Percentiles rank a stretch among this genome's conserved stretches.
Conservation (phyloP, 2,329 filamentous ascomycete species). For the Coniochaeta ligniaria region DNA sequence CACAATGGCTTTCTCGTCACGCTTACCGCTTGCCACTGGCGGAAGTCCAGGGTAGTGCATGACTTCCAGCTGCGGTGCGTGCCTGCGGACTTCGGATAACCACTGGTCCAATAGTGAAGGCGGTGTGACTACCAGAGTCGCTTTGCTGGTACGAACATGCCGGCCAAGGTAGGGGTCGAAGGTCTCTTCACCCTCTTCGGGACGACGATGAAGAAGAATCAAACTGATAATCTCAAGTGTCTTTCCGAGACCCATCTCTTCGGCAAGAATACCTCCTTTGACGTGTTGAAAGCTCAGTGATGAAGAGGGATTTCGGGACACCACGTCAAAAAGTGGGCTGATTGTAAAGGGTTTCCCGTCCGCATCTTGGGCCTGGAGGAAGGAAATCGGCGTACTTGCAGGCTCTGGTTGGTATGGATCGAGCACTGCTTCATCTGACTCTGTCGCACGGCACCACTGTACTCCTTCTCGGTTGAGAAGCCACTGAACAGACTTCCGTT, state of each 20-base stretch:
- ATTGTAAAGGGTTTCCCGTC: slow-evolving; percentile 27
- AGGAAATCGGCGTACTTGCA: slow-evolving; percentile 32
- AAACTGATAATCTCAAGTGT: slow-evolving; percentile 69
- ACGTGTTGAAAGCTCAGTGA: slow-evolving; percentile 37
- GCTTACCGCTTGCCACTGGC: slow-evolving; percentile 24
- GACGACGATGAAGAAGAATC: slow-evolving; percentile 54
- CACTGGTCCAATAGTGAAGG: slow-evolving; percentile 52
- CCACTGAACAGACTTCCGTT: slow-evolving; percentile 65
- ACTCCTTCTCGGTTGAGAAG: slow-evolving; percentile 60
- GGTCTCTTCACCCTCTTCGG: slow-evolving; percentile 8
- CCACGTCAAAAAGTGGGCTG: slow-evolving; percentile 56
- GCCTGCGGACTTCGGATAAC: slow-evolving; percentile 50
- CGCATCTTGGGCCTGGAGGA: slow-evolving; percentile 34
- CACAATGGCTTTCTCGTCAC: slow-evolving; percentile 31
- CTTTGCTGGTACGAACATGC: slow-evolving; percentile 38
- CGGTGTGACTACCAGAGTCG: slow-evolving; percentile 57
- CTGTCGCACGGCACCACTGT: slow-evolving; percentile 26
- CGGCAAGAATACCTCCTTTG: slow-evolving; percentile 61
- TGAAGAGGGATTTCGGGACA: slow-evolving; percentile 39
- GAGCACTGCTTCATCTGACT: slow-evolving; percentile 13
- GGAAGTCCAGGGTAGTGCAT: slow-evolving; percentile 46
- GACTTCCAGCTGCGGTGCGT: slow-evolving; percentile 50
- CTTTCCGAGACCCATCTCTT: slow-evolving; percentile 81
- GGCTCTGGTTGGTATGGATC: slow-evolving; percentile 11
- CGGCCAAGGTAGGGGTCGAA: slow-evolving; percentile 32